These are phyloP conservation scores for Schizonepeta tenuifolia DNA, from an alignment of 257 asterid species.

Conservation along the genomic window DNA sequence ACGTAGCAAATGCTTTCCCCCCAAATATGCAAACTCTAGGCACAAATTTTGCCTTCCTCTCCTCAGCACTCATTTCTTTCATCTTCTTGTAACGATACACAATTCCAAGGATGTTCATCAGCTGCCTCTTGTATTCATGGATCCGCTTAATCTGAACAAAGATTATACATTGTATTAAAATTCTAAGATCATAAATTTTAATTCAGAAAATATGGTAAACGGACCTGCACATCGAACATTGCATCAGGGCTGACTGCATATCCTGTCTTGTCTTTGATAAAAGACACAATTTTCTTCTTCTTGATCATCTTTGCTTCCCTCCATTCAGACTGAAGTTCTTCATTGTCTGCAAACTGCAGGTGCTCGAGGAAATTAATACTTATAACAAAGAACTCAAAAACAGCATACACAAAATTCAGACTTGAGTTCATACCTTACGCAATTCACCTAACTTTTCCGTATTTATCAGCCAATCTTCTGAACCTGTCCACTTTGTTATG, in stretches of 20 bases:
- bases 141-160: constrained; percentile 54
- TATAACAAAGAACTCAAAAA: not conserved
- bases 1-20: constrained; percentile 65
- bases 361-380: not conserved
- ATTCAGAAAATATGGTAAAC: not conserved
- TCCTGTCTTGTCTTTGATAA: constrained; percentile 60
- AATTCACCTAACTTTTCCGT: constrained; percentile 50
- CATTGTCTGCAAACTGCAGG: constrained; percentile 54
- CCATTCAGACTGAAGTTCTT: constrained; percentile 63
- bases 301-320: constrained; percentile 52
- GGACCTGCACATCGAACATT: constrained; percentile 70
- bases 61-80: constrained; percentile 57
- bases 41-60: constrained; percentile 50
- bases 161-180: not conserved
- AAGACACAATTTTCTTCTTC: constrained; percentile 52
- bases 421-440: constrained; percentile 42
- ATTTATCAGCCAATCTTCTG: constrained; percentile 58
- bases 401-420: not conserved
- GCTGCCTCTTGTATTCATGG: constrained; percentile 65
- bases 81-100: constrained; percentile 66
- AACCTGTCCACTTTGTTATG: constrained; percentile 64
- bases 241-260: constrained; percentile 60
- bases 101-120: constrained; percentile 57
- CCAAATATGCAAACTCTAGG: constrained; percentile 70
- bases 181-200: not conserved